A percentile compares a stretch with the other conserved stretches of the same genome.
These are phyloP conservation scores for Rasamsonia emersonii DNA, from an alignment of 2,329 filamentous ascomycete genomes.

Conservation along the genomic window DNA sequence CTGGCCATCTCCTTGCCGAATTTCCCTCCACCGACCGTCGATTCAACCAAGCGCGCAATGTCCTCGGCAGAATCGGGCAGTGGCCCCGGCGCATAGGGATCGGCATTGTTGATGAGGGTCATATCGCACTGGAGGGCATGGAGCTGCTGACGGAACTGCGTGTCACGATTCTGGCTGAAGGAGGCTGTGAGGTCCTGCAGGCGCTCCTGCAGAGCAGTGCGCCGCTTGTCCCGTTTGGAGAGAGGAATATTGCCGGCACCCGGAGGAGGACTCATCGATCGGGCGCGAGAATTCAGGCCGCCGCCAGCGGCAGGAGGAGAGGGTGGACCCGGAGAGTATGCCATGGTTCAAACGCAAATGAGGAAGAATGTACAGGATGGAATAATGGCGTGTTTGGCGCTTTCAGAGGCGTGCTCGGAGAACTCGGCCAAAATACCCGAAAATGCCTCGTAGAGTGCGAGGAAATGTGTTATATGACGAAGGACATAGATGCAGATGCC, in stretches of 20 bases:
- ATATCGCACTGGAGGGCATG: constrained; percentile 89
- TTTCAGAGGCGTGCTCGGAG: no score
- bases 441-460: no score
- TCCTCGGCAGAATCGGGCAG: constrained; percentile 59
- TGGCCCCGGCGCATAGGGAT: constrained; percentile 66
- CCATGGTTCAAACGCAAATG: constrained; percentile 18
- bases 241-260: constrained; percentile 26
- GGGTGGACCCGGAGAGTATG: constrained; percentile 30
- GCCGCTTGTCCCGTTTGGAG: constrained; percentile 85
- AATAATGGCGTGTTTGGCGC: neutral
- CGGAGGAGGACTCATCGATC: constrained; percentile 24
- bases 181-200: constrained; percentile 66
- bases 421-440: no score
- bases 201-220: constrained; percentile 71
- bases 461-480: no score
- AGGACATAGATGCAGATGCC: no score
- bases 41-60: constrained; percentile 54
- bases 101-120: constrained; percentile 73
- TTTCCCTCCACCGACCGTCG: constrained; percentile 48
- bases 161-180: constrained; percentile 72
- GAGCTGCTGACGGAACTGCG: constrained; percentile 79
- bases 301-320: constrained; percentile 21
- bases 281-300: constrained; percentile 16
- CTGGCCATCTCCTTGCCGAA: constrained; percentile 60
- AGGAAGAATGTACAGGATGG: neutral